Conservation (phyloP, 306 rosid species). For the Glycine soja region DNA sequence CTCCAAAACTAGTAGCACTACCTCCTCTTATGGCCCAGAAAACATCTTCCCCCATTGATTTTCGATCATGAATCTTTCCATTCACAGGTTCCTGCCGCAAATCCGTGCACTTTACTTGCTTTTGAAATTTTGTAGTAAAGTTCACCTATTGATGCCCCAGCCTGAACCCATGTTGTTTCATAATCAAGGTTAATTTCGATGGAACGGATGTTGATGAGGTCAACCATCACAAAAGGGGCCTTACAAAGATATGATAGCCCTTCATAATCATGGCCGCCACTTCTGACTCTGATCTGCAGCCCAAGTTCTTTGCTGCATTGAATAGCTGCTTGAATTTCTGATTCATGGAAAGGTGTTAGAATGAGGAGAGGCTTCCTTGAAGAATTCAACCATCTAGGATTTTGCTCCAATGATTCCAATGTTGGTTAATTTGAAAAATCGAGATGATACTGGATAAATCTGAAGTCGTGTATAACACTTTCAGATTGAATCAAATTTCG, state of each 20-base stretch:
- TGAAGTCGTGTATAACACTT: no score
- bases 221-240: conserved; percentile 54
- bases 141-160: conserved; percentile 68
- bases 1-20: no score
- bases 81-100: conserved; percentile 33
- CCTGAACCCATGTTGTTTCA: conserved; percentile 66
- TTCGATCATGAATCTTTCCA: no score
- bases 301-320: conserved; percentile 54
- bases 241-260: conserved; percentile 56
- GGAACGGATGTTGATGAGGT: conserved; percentile 49
- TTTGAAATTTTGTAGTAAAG: conserved; percentile 60
- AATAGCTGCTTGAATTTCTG: conserved; percentile 58
- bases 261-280: conserved; percentile 70
- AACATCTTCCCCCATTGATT: no score
- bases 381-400: conserved; percentile 63
- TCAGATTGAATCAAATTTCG: no score
- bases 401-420: conserved; percentile 57
- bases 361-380: conserved; percentile 57
- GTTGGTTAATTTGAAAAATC: no score
- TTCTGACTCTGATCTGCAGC: conserved; percentile 57
- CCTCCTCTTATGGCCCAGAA: no score
- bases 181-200: conserved; percentile 47
- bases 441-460: no score
- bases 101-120: conserved; percentile 54
- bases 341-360: conserved; percentile 54